Evolutionary conservation across 1,284 basidiomycete species (phyloP), one percentile per base, ranked within the genome.

Genomic region (Ganoderma multipileum): DNA sequence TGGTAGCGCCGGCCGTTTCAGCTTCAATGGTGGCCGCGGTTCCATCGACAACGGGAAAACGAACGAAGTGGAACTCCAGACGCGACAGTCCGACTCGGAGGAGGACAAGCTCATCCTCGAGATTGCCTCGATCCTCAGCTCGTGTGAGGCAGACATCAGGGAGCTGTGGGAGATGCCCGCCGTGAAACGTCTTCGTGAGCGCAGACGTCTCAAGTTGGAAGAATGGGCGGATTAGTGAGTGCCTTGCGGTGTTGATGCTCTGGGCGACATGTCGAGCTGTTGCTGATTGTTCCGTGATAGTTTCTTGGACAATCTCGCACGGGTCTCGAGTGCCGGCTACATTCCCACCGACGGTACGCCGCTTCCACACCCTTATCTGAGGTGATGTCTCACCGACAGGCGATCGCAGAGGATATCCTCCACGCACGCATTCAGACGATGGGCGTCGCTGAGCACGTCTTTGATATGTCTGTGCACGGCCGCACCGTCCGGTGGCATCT

Each of bases 201-300:
- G 86, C 74, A 84, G 92, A 68, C 89, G 89, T 70, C 80, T 95
- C 63, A 91, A 91, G 74, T 80, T 95, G 63, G 92, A 95, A 72
- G 93, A 95, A 77, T 94, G 92, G 89, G 89, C 91, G 11, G 91
- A 93, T 80, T 94, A 91, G 93, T 94, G 76, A 79, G 92, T 85
- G 30, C 63, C 66, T 57, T 26, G 39, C 57, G 16, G 33, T 23
- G 14, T 5, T 12, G 7, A 28, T 12, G n/a, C 14, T 38, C 33
- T 36, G 57, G n/a, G 16, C 39, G 30, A 30, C n/a, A 26, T 55
- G 20, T 23, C 6, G 28, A 18, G 14, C 3, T 20, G 11, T 39
- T 54, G 55, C 65, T 58, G 58, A 64, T 58, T 26, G 42, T 33
- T 54, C 38, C 44, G 30, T 33, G 65, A 33, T 73, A 95, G 93